Percentiles rank a stretch among this genome's conserved stretches.
Evolutionary conservation across 2,329 filamentous ascomycete species (phyloP).

Genomic region (Hortaea sp.): DNA sequence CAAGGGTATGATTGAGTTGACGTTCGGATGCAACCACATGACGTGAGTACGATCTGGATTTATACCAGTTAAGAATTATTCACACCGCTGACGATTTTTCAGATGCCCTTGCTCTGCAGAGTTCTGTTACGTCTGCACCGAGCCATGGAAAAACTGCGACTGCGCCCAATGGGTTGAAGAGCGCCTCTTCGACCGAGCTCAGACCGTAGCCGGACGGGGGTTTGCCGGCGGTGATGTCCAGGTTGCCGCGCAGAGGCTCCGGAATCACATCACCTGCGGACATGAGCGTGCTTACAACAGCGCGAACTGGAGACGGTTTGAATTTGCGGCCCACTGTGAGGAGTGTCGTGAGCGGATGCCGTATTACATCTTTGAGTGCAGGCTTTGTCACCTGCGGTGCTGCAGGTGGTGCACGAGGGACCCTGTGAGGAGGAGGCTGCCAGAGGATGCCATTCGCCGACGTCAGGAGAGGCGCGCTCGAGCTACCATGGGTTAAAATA

Average conservation of each 20-base stretch:
- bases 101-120: slow-evolving; percentile 7
- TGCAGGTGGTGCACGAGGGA: neutral
- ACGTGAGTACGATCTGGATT: slow-evolving; percentile 1
- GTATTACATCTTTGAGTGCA: neutral
- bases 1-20: slow-evolving; percentile 28
- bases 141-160: slow-evolving; percentile 13
- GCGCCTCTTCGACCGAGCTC: slow-evolving; percentile 8
- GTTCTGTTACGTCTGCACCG: slow-evolving; percentile 19
- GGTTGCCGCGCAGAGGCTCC: neutral
- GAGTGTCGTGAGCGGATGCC: neutral
- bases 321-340: neutral
- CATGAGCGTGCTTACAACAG: neutral
- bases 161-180: slow-evolving; percentile 12
- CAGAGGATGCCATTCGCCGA: too few relatives aligned
- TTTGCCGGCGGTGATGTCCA: neutral
- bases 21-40: slow-evolving; percentile 46
- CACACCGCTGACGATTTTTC: neutral
- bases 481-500: too few relatives aligned
- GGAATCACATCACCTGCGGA: neutral
- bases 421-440: too few relatives aligned
- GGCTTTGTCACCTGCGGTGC: neutral
- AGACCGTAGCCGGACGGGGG: neutral
- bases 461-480: too few relatives aligned
- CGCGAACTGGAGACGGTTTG: too few relatives aligned
- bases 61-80: neutral